Evolutionary conservation across 108 stramenopile genomes (phyloP), one percentile per base, ranked within the genome.

Genomic region (Fistulifera pelliculosa): DNA sequence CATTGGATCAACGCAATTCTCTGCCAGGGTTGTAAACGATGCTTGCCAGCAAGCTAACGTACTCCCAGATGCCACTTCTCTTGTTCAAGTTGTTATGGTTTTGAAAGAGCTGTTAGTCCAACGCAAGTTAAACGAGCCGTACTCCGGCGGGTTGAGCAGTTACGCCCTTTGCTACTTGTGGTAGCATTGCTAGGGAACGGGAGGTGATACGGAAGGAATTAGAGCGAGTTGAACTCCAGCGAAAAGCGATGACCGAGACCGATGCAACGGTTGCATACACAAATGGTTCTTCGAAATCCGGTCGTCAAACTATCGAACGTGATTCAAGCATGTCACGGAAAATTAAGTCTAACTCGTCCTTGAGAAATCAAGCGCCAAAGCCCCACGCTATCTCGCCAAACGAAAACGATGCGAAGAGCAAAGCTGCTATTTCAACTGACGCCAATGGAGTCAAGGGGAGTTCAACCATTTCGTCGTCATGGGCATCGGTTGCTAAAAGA

Each of bases 131-230:
- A 95, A 98, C 55, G 94, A 98, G 57, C 94, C 95, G 0, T 96
- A 90, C 64, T 87, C 93, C 1, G 96, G 96, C 38, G 96, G 96
- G 21, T 76, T 98, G 28, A 90, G 89, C 42, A 92, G 89, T 54
- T 98, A 96, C 65, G 93, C 87, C n/a, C 72, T 98, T 75, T 96
- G 28, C 64, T 95, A 44, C 68, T 96, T 60, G 73, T 92, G 4
- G 53, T 90, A 28, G 85, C 93, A 26, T 78, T 91, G 7, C 48
- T 94, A 19, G 83, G 24, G 92, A 94, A 62, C 57, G 87, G 49
- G 58, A 60, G 48, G 72, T 80, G 10, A 92, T 87, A 60, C 56
- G 80, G 17, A 74, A 81, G 54, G 85, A 85, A 49, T 65, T 87
- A 39, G 74, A 81, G 47, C 54, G 67, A 52, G 70, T 77, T 8